A percentile compares a stretch with the other conserved stretches of the same genome.
phyloP scores from a whole-genome alignment of 2,329 filamentous ascomycete species.

The Basipetospora chlamydospora region DNA sequence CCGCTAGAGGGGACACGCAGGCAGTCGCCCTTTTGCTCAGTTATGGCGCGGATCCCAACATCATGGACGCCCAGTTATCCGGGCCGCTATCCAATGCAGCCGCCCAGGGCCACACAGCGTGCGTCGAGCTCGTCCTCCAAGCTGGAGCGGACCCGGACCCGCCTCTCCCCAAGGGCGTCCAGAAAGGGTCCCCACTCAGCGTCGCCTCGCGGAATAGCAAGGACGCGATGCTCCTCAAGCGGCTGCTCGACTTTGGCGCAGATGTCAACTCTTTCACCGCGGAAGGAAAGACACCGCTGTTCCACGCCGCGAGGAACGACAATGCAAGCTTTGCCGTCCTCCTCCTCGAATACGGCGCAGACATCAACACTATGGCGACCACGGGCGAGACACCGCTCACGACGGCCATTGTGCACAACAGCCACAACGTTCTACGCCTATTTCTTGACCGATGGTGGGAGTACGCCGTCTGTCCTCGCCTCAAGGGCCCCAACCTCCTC shows the following conservation, averaged over 20 bases:
- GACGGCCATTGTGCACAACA: slow-evolving; percentile 19
- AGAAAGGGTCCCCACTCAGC: slow-evolving; percentile 16
- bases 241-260: slow-evolving; percentile 17
- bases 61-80: slow-evolving; percentile 11
- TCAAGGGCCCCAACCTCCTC: slow-evolving; percentile 16
- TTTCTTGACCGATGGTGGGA: slow-evolving; percentile 20
- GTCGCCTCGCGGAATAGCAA: slow-evolving; percentile 16
- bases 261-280: slow-evolving; percentile 14
- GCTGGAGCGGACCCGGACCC: slow-evolving; percentile 13
- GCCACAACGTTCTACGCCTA: slow-evolving; percentile 17
- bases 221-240: slow-evolving; percentile 15
- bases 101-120: slow-evolving; percentile 10
- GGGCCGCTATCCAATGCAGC: slow-evolving; percentile 11
- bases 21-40: slow-evolving; percentile 8
- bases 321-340: slow-evolving; percentile 16
- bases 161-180: slow-evolving; percentile 11
- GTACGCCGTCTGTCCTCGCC: slow-evolving; percentile 17
- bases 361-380: slow-evolving; percentile 16
- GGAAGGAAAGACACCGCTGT: slow-evolving; percentile 17
- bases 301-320: slow-evolving; percentile 17
- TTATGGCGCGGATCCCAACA: slow-evolving; percentile 10
- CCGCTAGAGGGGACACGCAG: slow-evolving; percentile 9
- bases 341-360: slow-evolving; percentile 19
- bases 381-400: slow-evolving; percentile 17
- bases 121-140: slow-evolving; percentile 10